Percentiles rank a stretch among this genome's conserved stretches.
These are phyloP conservation scores for Aspergillus cejpii DNA, from an alignment of 2,329 filamentous ascomycete genomes.

Conservation along the genomic window DNA sequence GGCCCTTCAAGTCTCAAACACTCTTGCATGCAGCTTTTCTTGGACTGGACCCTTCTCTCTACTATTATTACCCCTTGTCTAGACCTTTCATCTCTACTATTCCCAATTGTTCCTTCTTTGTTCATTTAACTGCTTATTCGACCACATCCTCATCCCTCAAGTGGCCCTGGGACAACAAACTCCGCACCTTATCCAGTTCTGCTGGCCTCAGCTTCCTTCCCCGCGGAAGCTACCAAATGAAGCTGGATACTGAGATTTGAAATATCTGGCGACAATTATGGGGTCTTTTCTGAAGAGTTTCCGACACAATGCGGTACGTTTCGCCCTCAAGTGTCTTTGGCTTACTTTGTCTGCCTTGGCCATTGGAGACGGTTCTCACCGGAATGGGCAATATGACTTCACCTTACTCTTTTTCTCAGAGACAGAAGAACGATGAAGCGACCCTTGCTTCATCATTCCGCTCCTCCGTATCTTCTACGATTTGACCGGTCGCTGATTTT, in stretches of 20 bases:
- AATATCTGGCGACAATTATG: conserved; percentile 30
- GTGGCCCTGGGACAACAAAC: neutral
- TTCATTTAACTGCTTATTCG: neutral
- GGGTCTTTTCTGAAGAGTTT: conserved; percentile 38
- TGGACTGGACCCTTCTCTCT: neutral
- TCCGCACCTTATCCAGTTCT: conserved; percentile 13
- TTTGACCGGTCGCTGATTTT: conserved; percentile 15
- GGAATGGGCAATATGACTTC: conserved; percentile 3
- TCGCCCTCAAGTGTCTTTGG: conserved; percentile 6
- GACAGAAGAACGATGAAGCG: neutral
- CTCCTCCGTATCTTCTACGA: neutral
- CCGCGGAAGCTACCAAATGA: conserved; percentile 24
- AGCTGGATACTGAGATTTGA: conserved; percentile 18
- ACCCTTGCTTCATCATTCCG: neutral
- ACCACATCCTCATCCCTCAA: neutral
- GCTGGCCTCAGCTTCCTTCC: conserved; percentile 17
- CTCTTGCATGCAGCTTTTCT: neutral
- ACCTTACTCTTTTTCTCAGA: conserved; percentile 2
- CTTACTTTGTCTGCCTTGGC: neutral
- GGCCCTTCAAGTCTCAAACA: neutral
- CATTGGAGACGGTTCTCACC: conserved; percentile 5
- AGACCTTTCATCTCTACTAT: neutral
- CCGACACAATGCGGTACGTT: conserved; percentile 35
- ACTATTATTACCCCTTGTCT: neutral
- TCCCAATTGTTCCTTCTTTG: conserved; percentile 3